Evolutionary conservation across 306 rosid species (phyloP).

Genomic region (Vicia sativa): DNA sequence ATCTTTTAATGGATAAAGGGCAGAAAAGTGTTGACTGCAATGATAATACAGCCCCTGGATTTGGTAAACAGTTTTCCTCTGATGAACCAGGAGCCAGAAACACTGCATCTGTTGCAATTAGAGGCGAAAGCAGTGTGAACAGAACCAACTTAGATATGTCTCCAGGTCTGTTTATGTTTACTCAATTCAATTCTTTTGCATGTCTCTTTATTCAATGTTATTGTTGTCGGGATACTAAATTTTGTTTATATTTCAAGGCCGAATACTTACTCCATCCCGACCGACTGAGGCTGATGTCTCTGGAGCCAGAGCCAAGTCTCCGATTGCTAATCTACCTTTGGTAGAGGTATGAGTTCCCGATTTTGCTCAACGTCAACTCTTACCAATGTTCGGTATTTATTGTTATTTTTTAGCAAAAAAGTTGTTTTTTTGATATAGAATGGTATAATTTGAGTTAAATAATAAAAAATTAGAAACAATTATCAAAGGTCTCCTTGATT

Average conservation of each 20-base stretch:
- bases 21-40: slow-evolving; percentile 51
- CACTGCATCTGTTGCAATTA: slow-evolving; percentile 43
- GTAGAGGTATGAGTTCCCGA: slow-evolving; percentile 57
- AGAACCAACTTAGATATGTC: slow-evolving; percentile 55
- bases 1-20: slow-evolving; percentile 53
- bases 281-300: slow-evolving; percentile 51
- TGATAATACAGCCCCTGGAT: slow-evolving; percentile 60
- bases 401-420: background rate
- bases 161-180: slow-evolving; percentile 60
- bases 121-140: slow-evolving; percentile 58
- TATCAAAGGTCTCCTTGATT: no score
- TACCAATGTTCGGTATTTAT: background rate
- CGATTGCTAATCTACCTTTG: slow-evolving; percentile 46
- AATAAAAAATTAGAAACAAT: background rate
- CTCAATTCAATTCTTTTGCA: slow-evolving; percentile 18
- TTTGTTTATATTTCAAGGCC: slow-evolving; percentile 55
- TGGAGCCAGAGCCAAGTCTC: slow-evolving; percentile 47
- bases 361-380: slow-evolving; percentile 21
- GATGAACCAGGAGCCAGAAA: slow-evolving; percentile 56
- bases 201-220: slow-evolving; percentile 18
- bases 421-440: background rate
- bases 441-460: background rate
- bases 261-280: slow-evolving; percentile 47
- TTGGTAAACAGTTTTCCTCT: slow-evolving; percentile 47
- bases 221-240: slow-evolving; percentile 27